Conservation (phyloP, 75 land plant species). For the Pinus taeda region DNA sequence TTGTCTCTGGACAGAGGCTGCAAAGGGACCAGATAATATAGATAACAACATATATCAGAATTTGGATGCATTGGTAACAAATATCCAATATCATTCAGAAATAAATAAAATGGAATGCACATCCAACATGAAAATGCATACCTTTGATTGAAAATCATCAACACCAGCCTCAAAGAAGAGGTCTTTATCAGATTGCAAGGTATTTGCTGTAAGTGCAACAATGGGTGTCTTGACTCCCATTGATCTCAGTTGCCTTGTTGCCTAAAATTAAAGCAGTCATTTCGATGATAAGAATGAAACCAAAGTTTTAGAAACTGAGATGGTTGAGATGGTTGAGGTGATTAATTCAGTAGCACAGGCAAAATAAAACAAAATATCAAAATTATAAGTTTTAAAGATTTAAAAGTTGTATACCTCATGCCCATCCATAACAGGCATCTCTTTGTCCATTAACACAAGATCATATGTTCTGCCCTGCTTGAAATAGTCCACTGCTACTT, state of each 20-base stretch:
- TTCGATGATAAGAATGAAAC: neutral
- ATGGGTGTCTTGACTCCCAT: conserved; percentile 66
- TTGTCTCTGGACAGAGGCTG: conserved; percentile 40
- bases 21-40: neutral
- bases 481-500: conserved; percentile 47
- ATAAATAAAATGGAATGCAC: neutral
- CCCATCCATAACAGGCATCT: conserved; percentile 75
- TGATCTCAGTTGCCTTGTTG: conserved; percentile 44
- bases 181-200: conserved; percentile 40
- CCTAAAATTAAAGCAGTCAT: conserved; percentile 15
- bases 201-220: conserved; percentile 56
- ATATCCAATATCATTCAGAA: too few species aligned
- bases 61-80: too few species aligned
- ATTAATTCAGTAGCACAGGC: neutral
- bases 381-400: too few species aligned
- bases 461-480: conserved; percentile 46
- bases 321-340: neutral
- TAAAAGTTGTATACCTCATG: conserved; percentile 37
- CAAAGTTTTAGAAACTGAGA: neutral
- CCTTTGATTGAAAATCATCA: conserved; percentile 34
- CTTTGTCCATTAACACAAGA: conserved; percentile 63
- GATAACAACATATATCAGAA: neutral
- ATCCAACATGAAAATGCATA: too few species aligned
- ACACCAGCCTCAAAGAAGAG: conserved; percentile 65
- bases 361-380: neutral